Percentiles rank a stretch among this genome's conserved stretches.
phyloP scores from a whole-genome alignment of 73 alveolate genomes.

The Symbiodinium natans region DNA sequence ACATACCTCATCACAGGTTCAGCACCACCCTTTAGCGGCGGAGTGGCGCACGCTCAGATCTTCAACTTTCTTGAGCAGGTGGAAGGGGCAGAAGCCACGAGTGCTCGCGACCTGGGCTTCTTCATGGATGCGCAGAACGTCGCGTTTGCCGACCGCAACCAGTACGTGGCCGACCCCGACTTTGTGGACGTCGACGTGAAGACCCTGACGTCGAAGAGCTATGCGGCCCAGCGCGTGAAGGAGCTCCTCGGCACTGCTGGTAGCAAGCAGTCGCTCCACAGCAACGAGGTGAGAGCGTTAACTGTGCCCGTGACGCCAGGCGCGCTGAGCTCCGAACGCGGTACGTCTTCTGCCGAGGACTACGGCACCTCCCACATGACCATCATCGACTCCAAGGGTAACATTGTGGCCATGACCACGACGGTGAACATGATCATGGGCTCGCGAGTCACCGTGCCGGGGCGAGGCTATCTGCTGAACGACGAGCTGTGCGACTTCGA shows the following conservation, averaged over 20 bases:
- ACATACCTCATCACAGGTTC: background rate
- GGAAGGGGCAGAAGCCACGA: background rate
- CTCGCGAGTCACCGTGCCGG: background rate
- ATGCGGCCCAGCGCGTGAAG: background rate
- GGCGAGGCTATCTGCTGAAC: background rate
- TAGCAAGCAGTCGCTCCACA: background rate
- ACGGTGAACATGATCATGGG: constrained; percentile 8
- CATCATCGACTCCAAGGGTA: background rate
- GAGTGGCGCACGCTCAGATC: constrained; percentile 1
- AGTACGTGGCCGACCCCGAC: background rate
- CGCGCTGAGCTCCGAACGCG: background rate
- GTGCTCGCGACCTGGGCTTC: background rate
- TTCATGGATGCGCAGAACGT: background rate
- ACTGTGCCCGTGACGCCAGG: background rate
- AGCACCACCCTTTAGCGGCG: background rate
- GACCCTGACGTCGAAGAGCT: background rate
- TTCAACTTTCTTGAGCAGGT: background rate
- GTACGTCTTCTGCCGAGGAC: background rate
- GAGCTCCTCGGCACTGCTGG: background rate
- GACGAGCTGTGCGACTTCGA: background rate
- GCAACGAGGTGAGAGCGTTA: background rate
- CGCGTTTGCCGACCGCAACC: constrained; percentile 1
- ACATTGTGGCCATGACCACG: background rate
- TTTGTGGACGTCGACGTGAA: background rate
- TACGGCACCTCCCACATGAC: constrained; percentile 1